These are phyloP conservation scores for Vitis hybrid DNA, from an alignment of 177 flowering plant genomes.

Conservation along the genomic window DNA sequence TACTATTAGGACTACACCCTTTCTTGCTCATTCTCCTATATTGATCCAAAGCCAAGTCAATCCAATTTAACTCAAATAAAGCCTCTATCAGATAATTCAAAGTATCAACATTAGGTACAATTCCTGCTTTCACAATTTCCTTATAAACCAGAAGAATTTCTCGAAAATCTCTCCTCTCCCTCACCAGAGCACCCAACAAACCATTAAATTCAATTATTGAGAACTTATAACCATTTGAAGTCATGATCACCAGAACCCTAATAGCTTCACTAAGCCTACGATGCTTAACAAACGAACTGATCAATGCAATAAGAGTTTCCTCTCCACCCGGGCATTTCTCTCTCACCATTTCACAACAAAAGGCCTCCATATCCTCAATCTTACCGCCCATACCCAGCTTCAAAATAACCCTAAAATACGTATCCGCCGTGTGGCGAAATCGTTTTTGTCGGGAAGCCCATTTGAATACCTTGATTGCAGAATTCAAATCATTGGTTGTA, in stretches of 20 bases:
- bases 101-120: slow-evolving; percentile 49
- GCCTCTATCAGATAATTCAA: slow-evolving; percentile 60
- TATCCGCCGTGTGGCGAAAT: slow-evolving; percentile 41
- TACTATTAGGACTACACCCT: slow-evolving; percentile 57
- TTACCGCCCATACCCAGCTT: slow-evolving; percentile 61
- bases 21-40: slow-evolving; percentile 60
- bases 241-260: slow-evolving; percentile 45
- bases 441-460: slow-evolving; percentile 56
- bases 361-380: slow-evolving; percentile 46
- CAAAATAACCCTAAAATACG: slow-evolving; percentile 46
- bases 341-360: slow-evolving; percentile 50
- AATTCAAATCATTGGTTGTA: slow-evolving; percentile 34
- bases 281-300: slow-evolving; percentile 40
- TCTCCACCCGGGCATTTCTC: slow-evolving; percentile 34
- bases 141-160: slow-evolving; percentile 61
- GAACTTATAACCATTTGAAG: slow-evolving; percentile 42
- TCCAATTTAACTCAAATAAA: slow-evolving; percentile 36
- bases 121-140: slow-evolving; percentile 71
- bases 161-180: slow-evolving; percentile 41
- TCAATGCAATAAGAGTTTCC: slow-evolving; percentile 31
- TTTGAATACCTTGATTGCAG: slow-evolving; percentile 57
- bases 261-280: slow-evolving; percentile 47
- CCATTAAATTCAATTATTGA: slow-evolving; percentile 38
- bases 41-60: slow-evolving; percentile 58
- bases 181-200: slow-evolving; percentile 46